phyloP scores from a whole-genome alignment of 139 green algal genomes.

The Chlorella sp. region DNA sequence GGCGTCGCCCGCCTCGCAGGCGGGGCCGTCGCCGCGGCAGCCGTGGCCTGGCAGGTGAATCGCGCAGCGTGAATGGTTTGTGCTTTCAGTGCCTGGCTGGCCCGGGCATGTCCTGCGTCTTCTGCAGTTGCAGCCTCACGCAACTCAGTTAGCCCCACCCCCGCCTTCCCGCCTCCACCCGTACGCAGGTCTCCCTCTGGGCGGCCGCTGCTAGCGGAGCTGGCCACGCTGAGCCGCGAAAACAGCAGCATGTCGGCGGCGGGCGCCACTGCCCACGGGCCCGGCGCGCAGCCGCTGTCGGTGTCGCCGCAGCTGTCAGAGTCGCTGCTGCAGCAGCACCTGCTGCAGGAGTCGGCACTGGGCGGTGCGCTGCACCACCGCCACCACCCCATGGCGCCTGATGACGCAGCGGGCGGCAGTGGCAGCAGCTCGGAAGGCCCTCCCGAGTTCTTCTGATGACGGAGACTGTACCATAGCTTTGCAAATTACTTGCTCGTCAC shows the following conservation, averaged over 20 bases:
- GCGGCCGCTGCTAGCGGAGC: background rate
- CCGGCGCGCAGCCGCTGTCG: background rate
- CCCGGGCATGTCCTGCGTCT: background rate
- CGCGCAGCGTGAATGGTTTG: too few relatives aligned
- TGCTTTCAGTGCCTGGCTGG: too few relatives aligned
- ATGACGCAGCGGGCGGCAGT: background rate
- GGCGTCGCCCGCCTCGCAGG: background rate
- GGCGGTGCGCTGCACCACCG: background rate
- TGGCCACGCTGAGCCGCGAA: slow-evolving; percentile 14
- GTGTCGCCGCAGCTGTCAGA: background rate
- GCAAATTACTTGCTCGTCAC: too few relatives aligned
- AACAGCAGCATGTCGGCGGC: background rate
- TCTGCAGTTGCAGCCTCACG: background rate
- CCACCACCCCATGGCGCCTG: background rate
- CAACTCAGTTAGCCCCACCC: too few relatives aligned
- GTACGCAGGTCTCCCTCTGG: background rate
- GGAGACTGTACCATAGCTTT: too few relatives aligned
- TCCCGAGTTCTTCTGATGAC: slow-evolving; percentile 14
- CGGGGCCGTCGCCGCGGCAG: background rate
- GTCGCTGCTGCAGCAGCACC: slow-evolving; percentile 10
- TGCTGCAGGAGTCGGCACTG: slow-evolving; percentile 6
- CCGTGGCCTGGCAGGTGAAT: slow-evolving; percentile 9
- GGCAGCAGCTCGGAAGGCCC: background rate
- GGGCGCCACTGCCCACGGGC: background rate
- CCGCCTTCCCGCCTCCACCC: background rate